phyloP scores from a whole-genome alignment of 148 eudicot genomes.

The Oxyria digyna region DNA sequence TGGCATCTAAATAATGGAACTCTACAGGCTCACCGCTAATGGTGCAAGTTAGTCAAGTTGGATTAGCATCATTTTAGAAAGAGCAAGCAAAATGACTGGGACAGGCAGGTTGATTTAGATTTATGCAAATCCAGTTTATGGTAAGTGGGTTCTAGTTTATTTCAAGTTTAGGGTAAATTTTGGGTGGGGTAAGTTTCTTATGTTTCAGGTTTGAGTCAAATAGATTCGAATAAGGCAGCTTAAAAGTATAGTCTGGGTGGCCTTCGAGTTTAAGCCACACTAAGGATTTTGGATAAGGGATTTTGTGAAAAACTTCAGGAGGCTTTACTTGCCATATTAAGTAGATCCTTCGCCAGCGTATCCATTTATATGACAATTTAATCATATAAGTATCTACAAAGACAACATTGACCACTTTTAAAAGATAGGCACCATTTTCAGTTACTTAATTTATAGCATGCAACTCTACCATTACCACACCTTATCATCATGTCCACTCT shows the following conservation, averaged over 20 bases:
- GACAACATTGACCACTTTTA: neutral
- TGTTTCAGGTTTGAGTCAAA: neutral
- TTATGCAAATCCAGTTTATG: neutral
- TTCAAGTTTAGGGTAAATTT: neutral
- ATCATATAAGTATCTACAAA: neutral
- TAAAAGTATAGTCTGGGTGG: neutral
- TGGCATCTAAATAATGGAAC: neutral
- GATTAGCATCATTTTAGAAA: neutral
- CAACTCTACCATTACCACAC: neutral
- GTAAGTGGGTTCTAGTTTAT: neutral
- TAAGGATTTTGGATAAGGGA: neutral
- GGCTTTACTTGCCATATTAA: neutral
- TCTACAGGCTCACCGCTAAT: neutral
- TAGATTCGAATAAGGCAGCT: neutral
- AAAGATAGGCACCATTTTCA: neutral
- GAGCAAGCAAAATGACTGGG: neutral
- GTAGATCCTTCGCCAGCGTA: neutral
- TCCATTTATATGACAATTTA: neutral
- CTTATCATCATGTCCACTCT: neutral
- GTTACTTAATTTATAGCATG: neutral
- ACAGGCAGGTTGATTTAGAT: neutral
- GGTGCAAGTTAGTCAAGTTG: neutral
- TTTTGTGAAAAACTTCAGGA: neutral
- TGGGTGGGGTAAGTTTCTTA: neutral
- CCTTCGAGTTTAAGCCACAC: neutral